These are phyloP conservation scores for Kodamaea hsintzibuensis DNA, from an alignment of 805 yeast genomes.

Conservation along the genomic window DNA sequence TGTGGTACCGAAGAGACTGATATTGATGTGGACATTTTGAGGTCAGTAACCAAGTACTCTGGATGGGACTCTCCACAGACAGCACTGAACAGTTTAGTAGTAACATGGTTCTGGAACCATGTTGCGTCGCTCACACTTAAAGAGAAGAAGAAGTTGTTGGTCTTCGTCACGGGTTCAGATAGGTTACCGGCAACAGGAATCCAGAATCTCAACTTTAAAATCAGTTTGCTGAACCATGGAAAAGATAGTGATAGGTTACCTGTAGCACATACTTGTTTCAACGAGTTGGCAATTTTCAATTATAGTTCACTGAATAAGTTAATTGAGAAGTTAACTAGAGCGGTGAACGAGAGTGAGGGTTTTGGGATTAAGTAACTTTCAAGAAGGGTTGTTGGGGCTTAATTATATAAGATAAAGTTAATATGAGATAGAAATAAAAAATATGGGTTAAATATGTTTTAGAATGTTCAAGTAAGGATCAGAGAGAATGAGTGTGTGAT, in stretches of 20 bases:
- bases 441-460: too few relatives aligned
- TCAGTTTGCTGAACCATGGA: conserved; percentile 47
- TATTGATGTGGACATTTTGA: conserved; percentile 65
- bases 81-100: conserved; percentile 40
- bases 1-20: conserved; percentile 72
- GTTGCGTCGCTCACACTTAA: conserved; percentile 45
- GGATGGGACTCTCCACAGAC: conserved; percentile 55
- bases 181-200: conserved; percentile 92
- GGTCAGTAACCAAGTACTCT: conserved; percentile 69
- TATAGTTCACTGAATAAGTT: conserved; percentile 60
- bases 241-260: conserved; percentile 59
- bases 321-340: conserved; percentile 56
- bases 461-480: too few relatives aligned
- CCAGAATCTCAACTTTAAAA: conserved; percentile 68
- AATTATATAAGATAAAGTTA: not conserved
- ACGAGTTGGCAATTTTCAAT: conserved; percentile 76
- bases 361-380: conserved; percentile 67
- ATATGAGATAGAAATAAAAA: not conserved
- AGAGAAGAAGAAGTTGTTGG: conserved; percentile 63
- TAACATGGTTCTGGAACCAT: conserved; percentile 89
- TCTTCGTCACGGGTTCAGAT: conserved; percentile 88
- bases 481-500: too few relatives aligned
- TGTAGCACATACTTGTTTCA: conserved; percentile 91
- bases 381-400: not conserved
- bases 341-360: conserved; percentile 80